A percentile compares a stretch with the other conserved stretches of the same genome.
These are phyloP conservation scores for Saturnispora zaruensis DNA, from an alignment of 805 yeast genomes.

Conservation along the genomic window DNA sequence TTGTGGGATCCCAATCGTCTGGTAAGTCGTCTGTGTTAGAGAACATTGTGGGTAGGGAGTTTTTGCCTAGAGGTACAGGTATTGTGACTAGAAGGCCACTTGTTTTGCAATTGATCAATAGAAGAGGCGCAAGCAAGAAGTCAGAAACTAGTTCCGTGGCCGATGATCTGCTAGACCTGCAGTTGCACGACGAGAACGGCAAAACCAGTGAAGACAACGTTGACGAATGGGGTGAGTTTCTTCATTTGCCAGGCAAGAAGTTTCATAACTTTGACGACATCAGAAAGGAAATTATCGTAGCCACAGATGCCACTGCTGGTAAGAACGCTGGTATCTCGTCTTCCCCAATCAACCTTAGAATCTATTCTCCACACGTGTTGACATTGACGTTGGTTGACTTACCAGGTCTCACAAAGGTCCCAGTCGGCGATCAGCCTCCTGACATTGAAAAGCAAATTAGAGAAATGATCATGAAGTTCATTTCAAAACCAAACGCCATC, in stretches of 20 bases:
- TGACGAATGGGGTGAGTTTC: slow-evolving; percentile 96
- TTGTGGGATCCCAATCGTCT: slow-evolving; percentile 84
- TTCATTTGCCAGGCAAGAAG: slow-evolving; percentile 83
- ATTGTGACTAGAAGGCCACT: slow-evolving; percentile 87
- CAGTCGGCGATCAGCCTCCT: slow-evolving; percentile 97
- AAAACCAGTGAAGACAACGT: slow-evolving; percentile 58
- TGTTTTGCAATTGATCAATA: slow-evolving; percentile 71
- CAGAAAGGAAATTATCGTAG: slow-evolving; percentile 82
- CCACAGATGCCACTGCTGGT: slow-evolving; percentile 79
- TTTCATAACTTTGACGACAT: slow-evolving; percentile 84
- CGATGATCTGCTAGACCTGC: slow-evolving; percentile 37
- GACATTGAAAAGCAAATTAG: slow-evolving; percentile 93
- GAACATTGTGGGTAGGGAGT: slow-evolving; percentile 86
- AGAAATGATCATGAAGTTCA: slow-evolving; percentile 86
- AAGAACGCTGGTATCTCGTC: slow-evolving; percentile 84
- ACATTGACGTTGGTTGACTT: slow-evolving; percentile 92
- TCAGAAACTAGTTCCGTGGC: slow-evolving; percentile 13
- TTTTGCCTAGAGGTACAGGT: slow-evolving; percentile 87
- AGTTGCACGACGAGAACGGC: slow-evolving; percentile 37
- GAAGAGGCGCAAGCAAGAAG: slow-evolving; percentile 25
- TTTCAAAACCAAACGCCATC: slow-evolving; percentile 92
- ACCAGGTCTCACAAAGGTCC: slow-evolving; percentile 97
- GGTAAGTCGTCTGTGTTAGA: slow-evolving; percentile 88
- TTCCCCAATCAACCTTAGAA: slow-evolving; percentile 85
- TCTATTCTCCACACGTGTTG: slow-evolving; percentile 88